Percentiles rank a stretch among this genome's conserved stretches.
Conservation (phyloP, 805 yeast genomes). For the Ogataea sp. region DNA sequence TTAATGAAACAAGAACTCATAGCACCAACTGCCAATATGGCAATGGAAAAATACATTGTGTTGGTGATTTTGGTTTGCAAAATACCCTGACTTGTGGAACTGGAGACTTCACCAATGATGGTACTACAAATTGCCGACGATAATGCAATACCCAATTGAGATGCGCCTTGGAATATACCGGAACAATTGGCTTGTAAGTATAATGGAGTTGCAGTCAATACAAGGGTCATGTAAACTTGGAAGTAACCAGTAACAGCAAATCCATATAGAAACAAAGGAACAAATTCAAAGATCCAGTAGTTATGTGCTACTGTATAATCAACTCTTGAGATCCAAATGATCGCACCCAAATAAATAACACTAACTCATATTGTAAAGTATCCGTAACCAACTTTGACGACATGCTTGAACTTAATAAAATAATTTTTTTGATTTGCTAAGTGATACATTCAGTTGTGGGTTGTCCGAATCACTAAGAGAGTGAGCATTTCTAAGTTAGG, state of each 20-base stretch:
- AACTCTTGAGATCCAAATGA: conserved; percentile 14
- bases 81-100: background rate
- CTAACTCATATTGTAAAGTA: conserved; percentile 8
- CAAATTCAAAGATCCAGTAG: conserved; percentile 19
- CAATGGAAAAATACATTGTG: background rate
- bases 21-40: background rate
- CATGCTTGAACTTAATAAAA: no score
- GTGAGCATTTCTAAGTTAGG: background rate
- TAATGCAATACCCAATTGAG: background rate
- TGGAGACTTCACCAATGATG: background rate
- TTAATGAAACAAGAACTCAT: no score
- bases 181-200: conserved; percentile 1
- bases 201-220: conserved; percentile 13
- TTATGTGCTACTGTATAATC: conserved; percentile 8
- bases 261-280: conserved; percentile 15
- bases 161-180: background rate
- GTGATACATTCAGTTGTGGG: no score
- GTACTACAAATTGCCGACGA: background rate
- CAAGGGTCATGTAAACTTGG: conserved; percentile 24
- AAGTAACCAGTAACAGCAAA: conserved; percentile 22
- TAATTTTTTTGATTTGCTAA: no score
- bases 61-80: background rate
- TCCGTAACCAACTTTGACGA: conserved; percentile 14
- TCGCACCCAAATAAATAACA: conserved; percentile 5
- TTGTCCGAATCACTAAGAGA: no score